Conservation (phyloP, 2,329 filamentous ascomycete genomes). For the Sclerotinia nivalis region DNA sequence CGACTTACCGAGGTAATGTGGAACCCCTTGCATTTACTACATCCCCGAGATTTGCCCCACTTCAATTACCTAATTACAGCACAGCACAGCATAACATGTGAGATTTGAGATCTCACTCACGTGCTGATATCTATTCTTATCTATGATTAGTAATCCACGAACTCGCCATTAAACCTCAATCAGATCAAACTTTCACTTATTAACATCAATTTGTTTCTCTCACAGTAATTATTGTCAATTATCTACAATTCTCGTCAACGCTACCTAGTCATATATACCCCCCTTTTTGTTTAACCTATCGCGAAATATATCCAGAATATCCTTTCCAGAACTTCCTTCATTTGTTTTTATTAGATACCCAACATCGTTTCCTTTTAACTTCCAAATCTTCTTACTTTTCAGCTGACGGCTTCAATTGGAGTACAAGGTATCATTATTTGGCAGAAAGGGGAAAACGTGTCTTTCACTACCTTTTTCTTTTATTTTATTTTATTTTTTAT, state of each 20-base stretch:
- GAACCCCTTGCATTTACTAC: neutral
- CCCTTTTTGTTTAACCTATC: conserved; percentile 2
- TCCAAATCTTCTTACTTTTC: neutral
- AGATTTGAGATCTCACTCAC: neutral
- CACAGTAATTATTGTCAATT: conserved; percentile 31
- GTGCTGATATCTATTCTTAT: neutral
- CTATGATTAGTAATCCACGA: conserved; percentile 3
- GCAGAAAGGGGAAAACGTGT: neutral
- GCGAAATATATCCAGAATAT: neutral
- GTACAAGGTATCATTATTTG: neutral
- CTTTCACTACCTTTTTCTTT: neutral
- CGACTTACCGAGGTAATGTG: conserved; percentile 26
- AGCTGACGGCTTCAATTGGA: neutral
- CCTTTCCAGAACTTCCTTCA: neutral
- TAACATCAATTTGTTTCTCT: neutral
- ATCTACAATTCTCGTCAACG: conserved; percentile 25
- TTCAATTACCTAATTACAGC: neutral
- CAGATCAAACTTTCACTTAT: neutral
- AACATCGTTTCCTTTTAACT: neutral
- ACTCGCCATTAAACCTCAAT: neutral
- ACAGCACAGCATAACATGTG: neutral
- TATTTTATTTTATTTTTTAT: neutral
- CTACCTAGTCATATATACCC: neutral
- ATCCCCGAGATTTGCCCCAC: neutral
- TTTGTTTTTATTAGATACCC: neutral